These are phyloP conservation scores for Monosporascus ibericus DNA, from an alignment of 2,329 filamentous ascomycete genomes.

Conservation along the genomic window DNA sequence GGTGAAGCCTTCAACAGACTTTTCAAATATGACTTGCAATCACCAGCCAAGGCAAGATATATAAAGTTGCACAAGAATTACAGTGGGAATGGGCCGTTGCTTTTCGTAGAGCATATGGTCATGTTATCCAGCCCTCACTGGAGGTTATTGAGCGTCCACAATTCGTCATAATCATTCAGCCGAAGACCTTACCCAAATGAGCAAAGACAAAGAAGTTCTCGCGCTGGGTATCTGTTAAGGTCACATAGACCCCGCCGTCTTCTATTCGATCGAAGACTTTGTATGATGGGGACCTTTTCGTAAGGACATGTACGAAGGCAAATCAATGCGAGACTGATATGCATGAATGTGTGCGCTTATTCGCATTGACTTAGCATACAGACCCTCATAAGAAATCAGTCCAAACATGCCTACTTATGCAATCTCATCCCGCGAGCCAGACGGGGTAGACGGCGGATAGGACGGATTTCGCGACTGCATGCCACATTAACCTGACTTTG, in stretches of 20 bases:
- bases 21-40: too few species aligned
- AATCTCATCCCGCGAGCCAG: background rate
- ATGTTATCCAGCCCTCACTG: background rate
- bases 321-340: background rate
- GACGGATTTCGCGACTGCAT: background rate
- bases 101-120: too few species aligned
- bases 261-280: too few species aligned
- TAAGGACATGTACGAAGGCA: background rate
- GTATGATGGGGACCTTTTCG: background rate
- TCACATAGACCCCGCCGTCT: background rate
- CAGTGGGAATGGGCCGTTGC: too few species aligned
- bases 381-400: background rate
- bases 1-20: too few species aligned
- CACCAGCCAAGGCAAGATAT: too few species aligned
- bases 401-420: background rate
- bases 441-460: background rate
- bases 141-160: background rate
- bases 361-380: too few species aligned
- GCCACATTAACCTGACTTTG: background rate
- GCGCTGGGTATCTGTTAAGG: background rate
- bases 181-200: background rate
- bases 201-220: background rate
- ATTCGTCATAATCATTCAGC: background rate
- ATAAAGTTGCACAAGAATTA: too few species aligned
- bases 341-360: too few species aligned